Evolutionary conservation across 805 yeast genomes (phyloP).

Genomic region (Teunomyces gatunensis): DNA sequence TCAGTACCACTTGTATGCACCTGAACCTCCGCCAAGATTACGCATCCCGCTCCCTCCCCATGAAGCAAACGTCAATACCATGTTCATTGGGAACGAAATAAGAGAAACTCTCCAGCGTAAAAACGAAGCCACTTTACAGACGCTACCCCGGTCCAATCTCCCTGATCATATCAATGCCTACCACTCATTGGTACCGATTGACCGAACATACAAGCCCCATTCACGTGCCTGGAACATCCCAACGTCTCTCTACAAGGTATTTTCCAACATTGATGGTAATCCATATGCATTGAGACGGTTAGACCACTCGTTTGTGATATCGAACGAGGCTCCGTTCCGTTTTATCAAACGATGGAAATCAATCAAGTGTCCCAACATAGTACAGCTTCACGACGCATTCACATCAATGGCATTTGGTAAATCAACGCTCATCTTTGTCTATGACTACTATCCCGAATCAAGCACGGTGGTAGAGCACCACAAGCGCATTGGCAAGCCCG

Average conservation of each 20-base stretch:
- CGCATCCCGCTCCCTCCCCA: constrained; percentile 60
- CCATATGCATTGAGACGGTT: constrained; percentile 75
- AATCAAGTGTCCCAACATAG: constrained; percentile 51
- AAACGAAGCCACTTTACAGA: constrained; percentile 78
- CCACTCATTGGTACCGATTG: constrained; percentile 87
- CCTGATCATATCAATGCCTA: constrained; percentile 62
- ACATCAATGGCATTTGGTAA: constrained; percentile 78
- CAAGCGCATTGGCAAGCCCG: constrained; percentile 41
- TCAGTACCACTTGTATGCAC: constrained; percentile 87
- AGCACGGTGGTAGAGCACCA: constrained; percentile 69
- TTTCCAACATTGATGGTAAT: constrained; percentile 74
- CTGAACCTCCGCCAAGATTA: constrained; percentile 77
- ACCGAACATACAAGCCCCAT: constrained; percentile 35
- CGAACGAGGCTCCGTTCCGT: constrained; percentile 57
- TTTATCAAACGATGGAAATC: constrained; percentile 67
- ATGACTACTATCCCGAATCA: constrained; percentile 83
- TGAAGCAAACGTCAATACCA: constrained; percentile 63
- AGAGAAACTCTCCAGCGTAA: constrained; percentile 69
- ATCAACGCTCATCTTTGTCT: constrained; percentile 65
- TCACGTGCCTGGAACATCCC: constrained; percentile 50
- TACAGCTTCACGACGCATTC: constrained; percentile 74
- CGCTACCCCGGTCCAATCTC: constrained; percentile 44
- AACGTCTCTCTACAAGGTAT: constrained; percentile 72
- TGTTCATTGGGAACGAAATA: constrained; percentile 71
- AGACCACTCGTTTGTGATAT: constrained; percentile 41